These are phyloP conservation scores for Berberis thunbergii DNA, from an alignment of 164 flowering plant species.

Conservation along the genomic window DNA sequence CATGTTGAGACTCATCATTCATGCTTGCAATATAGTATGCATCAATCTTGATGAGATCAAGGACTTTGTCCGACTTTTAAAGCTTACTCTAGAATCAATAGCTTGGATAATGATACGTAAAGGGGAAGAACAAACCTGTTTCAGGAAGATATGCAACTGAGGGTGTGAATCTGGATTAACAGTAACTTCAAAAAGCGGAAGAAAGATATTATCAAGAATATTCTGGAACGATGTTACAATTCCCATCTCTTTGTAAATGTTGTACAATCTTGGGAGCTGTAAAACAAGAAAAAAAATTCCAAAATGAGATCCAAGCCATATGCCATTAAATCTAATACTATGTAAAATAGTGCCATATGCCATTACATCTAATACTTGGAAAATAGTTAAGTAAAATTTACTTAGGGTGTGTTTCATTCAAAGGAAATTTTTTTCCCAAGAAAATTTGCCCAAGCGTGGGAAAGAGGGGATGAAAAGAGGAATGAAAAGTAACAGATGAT, in stretches of 20 bases:
- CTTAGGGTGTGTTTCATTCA: no score
- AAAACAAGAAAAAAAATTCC: conserved; percentile 7
- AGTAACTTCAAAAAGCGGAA: conserved; percentile 95
- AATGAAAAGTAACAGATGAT: no score
- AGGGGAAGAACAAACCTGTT: conserved; percentile 50
- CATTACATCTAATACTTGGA: not conserved
- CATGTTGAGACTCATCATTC: no score
- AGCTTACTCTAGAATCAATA: not conserved
- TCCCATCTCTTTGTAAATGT: conserved; percentile 97
- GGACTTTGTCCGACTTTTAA: not conserved
- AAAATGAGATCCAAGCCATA: not conserved
- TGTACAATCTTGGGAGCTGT: conserved; percentile 94
- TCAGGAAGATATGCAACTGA: conserved; percentile 86
- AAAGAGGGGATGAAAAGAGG: no score
- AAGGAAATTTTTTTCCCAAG: no score
- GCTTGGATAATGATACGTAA: not conserved
- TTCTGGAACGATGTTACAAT: conserved; percentile 97
- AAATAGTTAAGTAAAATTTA: not conserved
- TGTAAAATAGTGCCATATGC: not conserved
- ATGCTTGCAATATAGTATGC: not conserved
- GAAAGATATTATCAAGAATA: conserved; percentile 93
- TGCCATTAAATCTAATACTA: no score
- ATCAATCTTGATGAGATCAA: not conserved
- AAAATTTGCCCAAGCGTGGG: no score
- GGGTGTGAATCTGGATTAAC: conserved; percentile 97